phyloP scores from a whole-genome alignment of 805 yeast genomes.

The Brettanomyces sp. region DNA sequence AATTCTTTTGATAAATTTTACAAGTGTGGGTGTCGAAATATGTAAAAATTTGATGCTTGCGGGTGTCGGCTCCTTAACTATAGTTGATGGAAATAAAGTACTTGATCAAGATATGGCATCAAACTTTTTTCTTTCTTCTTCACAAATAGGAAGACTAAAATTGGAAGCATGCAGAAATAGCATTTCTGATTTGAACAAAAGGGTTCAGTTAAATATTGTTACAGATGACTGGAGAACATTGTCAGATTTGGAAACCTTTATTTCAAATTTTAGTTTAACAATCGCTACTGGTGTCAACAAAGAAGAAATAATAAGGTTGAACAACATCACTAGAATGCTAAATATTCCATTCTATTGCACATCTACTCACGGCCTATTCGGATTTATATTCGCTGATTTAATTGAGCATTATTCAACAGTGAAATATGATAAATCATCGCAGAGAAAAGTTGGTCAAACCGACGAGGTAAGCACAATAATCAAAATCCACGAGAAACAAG shows the following conservation, averaged over 20 bases:
- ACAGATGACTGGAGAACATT: conserved; percentile 6
- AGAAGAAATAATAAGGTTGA: conserved; percentile 36
- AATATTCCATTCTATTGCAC: conserved; percentile 60
- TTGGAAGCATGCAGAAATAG: conserved; percentile 44
- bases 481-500: conserved; percentile 23
- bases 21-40: conserved; percentile 74
- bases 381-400: conserved; percentile 74
- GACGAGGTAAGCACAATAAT: conserved; percentile 34
- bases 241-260: conserved; percentile 28
- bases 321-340: conserved; percentile 43
- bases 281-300: conserved; percentile 60
- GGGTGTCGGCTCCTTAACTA: conserved; percentile 73
- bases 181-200: conserved; percentile 67
- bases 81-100: conserved; percentile 51
- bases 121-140: conserved; percentile 61
- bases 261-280: conserved; percentile 54
- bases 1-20: conserved; percentile 60
- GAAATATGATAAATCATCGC: conserved; percentile 40
- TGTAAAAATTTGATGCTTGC: conserved; percentile 80
- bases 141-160: conserved; percentile 47
- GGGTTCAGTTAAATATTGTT: conserved; percentile 44
- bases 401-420: conserved; percentile 49
- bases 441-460: conserved; percentile 41
- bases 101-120: conserved; percentile 56
- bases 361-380: conserved; percentile 72